phyloP scores from a whole-genome alignment of 768 basidiomycete species.

The Lactifluus rugatus region DNA sequence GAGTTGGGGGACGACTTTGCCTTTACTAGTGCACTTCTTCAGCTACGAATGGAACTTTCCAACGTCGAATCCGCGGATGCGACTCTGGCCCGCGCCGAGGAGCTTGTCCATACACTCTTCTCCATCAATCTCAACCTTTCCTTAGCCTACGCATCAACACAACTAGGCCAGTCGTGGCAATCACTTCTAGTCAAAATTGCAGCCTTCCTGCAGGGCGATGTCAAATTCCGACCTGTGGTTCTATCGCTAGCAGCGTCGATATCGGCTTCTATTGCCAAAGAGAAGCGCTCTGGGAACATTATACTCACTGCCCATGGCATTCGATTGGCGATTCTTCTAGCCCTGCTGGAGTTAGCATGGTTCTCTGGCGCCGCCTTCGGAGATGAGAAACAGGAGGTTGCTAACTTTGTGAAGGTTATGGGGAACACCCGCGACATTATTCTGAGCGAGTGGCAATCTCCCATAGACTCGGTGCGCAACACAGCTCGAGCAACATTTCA shows the following conservation, averaged over 20 bases:
- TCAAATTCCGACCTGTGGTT: constrained; percentile 43
- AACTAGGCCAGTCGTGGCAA: constrained; percentile 72
- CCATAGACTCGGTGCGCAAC: constrained; percentile 62
- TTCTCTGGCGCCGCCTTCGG: constrained; percentile 48
- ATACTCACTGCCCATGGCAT: constrained; percentile 74
- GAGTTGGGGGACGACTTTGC: constrained; percentile 74
- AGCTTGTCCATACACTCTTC: constrained; percentile 48
- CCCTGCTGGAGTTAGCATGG: constrained; percentile 74
- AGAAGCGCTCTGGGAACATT: constrained; percentile 71
- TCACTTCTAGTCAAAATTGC: constrained; percentile 53
- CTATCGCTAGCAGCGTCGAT: constrained; percentile 51
- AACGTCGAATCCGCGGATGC: constrained; percentile 28
- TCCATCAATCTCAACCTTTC: constrained; percentile 86
- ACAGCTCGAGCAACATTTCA: constrained; percentile 63
- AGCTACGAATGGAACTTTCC: constrained; percentile 50
- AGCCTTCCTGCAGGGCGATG: constrained; percentile 55
- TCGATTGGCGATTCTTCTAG: constrained; percentile 61
- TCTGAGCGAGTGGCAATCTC: constrained; percentile 64
- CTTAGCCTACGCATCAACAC: constrained; percentile 66
- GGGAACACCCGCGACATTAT: constrained; percentile 55
- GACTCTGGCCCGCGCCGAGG: constrained; percentile 36
- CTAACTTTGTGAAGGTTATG: constrained; percentile 52
- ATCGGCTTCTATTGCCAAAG: constrained; percentile 55
- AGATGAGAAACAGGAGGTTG: constrained; percentile 35
- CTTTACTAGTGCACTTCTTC: constrained; percentile 54